These are phyloP conservation scores for Boletus tylopilopsis DNA, from an alignment of 768 basidiomycete genomes.

Conservation along the genomic window DNA sequence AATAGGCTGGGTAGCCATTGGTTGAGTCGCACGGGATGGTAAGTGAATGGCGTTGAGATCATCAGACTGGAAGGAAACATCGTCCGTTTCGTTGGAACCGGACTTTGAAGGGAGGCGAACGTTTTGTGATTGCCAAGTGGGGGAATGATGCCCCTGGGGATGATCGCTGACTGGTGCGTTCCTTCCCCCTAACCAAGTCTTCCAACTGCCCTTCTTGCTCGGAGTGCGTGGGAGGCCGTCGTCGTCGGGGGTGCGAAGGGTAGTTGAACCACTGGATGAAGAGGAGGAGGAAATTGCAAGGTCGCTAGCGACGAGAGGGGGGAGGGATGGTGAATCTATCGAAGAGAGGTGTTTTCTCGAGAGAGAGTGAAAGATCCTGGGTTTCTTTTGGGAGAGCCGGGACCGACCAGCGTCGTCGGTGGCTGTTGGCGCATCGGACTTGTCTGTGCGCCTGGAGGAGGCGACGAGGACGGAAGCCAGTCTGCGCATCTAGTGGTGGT, in stretches of 20 bases:
- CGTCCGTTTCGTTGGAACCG: constrained; percentile 28
- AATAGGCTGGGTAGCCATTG: constrained; percentile 31
- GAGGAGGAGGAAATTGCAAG: constrained; percentile 55
- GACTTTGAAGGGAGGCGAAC: constrained; percentile 20
- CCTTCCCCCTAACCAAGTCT: constrained; percentile 50
- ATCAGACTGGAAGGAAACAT: constrained; percentile 37
- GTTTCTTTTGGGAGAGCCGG: constrained; percentile 22
- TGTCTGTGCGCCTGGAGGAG: constrained; percentile 35
- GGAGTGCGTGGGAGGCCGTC: constrained; percentile 36
- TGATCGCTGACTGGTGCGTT: constrained; percentile 27
- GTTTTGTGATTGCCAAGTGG: constrained; percentile 29
- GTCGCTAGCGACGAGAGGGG: constrained; percentile 28
- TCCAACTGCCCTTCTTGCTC: constrained; percentile 50
- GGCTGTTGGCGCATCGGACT: constrained; percentile 15
- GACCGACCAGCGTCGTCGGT: constrained; percentile 11
- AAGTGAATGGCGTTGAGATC: constrained; percentile 26
- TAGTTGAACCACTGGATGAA: constrained; percentile 51
- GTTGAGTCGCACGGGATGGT: constrained; percentile 21
- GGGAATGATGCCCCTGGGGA: constrained; percentile 23
- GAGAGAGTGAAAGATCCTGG: constrained; percentile 24
- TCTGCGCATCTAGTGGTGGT: constrained; percentile 52
- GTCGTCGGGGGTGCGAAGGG: constrained; percentile 59
- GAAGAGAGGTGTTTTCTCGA: constrained; percentile 24
- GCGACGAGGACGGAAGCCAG: constrained; percentile 57
- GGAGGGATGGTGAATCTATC: constrained; percentile 13